These are phyloP conservation scores for Pyrenula aspistea DNA, from an alignment of 495 filamentous ascomycete species.

Conservation along the genomic window DNA sequence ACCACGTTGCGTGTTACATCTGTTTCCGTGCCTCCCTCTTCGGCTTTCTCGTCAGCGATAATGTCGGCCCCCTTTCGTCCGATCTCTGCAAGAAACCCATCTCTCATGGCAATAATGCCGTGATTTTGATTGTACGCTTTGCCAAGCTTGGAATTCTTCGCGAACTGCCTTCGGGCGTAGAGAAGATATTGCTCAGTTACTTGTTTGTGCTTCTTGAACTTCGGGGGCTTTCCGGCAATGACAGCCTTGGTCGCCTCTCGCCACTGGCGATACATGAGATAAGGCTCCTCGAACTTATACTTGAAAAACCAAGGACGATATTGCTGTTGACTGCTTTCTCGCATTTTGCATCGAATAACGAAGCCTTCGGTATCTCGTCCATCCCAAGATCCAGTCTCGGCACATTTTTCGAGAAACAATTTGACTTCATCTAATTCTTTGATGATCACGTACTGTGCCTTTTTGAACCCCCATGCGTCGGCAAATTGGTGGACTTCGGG, in stretches of 20 bases:
- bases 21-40: constrained; percentile 18
- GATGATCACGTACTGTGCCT: constrained; percentile 67
- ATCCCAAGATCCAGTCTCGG: constrained; percentile 74
- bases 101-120: constrained; percentile 85
- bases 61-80: constrained; percentile 81
- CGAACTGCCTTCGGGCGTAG: constrained; percentile 65
- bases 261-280: constrained; percentile 97
- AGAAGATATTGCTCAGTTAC: constrained; percentile 86
- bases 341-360: constrained; percentile 78
- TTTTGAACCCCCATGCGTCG: constrained; percentile 87
- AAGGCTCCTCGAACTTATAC: constrained; percentile 98
- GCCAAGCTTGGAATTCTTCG: constrained; percentile 45
- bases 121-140: constrained; percentile 73
- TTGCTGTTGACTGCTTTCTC: constrained; percentile 25
- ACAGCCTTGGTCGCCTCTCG: constrained; percentile 90
- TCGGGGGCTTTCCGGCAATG: constrained; percentile 62
- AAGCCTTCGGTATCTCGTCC: constrained; percentile 94
- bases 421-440: constrained; percentile 62
- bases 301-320: constrained; percentile 98
- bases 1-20: constrained; percentile 53
- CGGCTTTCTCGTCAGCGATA: constrained; percentile 47
- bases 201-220: constrained; percentile 70
- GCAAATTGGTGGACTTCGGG: constrained; percentile 76
- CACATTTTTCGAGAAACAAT: constrained; percentile 68
- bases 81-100: constrained; percentile 70